Evolutionary conservation across 2,329 filamentous ascomycete genomes (phyloP).

Genomic region (Trichoderma endophyticum): DNA sequence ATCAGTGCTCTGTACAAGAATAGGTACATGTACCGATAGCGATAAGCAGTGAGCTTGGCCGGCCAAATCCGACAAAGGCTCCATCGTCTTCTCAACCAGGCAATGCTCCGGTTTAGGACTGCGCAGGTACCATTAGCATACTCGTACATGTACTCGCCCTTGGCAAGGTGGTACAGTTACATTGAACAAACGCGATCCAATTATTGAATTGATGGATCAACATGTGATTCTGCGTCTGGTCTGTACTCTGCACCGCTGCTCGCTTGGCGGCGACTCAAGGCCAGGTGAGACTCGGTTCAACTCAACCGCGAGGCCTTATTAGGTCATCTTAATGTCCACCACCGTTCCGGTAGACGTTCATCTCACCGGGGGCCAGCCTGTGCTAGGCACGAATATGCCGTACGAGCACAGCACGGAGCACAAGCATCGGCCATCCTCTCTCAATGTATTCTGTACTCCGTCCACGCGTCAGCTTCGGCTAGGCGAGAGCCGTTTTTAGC

Average conservation of each 20-base stretch:
- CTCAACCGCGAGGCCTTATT: background rate
- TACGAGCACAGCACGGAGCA: background rate
- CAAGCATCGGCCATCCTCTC: background rate
- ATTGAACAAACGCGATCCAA: background rate
- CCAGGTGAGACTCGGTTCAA: background rate
- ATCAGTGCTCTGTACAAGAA: background rate
- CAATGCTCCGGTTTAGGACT: background rate
- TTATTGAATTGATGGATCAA: background rate
- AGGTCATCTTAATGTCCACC: background rate
- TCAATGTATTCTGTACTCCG: background rate
- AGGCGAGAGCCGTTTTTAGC: background rate
- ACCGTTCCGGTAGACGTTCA: background rate
- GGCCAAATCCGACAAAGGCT: background rate
- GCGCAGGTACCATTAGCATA: background rate
- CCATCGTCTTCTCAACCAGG: background rate
- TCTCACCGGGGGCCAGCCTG: background rate
- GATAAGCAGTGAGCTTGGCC: background rate
- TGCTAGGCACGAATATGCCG: background rate
- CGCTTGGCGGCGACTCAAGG: background rate
- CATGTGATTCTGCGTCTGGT: background rate
- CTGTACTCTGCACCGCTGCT: background rate
- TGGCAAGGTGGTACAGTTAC: background rate
- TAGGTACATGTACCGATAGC: background rate
- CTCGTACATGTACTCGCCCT: background rate
- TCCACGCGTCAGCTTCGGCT: background rate